Conservation (phyloP, 768 basidiomycete genomes). For the Leccinum olivaceopallidum region DNA sequence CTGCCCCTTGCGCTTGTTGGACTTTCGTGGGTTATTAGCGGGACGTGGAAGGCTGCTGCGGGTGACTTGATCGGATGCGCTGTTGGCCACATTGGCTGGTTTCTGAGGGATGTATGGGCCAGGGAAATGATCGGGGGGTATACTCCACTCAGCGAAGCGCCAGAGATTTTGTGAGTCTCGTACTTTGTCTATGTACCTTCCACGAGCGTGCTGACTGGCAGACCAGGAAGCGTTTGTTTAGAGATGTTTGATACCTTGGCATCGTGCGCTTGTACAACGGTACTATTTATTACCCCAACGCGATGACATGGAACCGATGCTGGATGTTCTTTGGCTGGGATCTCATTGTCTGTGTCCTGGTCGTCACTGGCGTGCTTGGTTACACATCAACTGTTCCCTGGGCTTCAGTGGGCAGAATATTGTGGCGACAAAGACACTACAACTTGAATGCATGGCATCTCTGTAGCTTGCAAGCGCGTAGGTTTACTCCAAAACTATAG, state of each 20-base stretch:
- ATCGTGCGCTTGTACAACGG: conserved; percentile 11
- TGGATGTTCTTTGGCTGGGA: no score
- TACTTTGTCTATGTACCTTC: background rate
- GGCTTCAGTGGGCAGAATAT: background rate
- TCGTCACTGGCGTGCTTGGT: background rate
- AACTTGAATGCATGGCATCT: background rate
- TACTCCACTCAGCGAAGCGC: conserved; percentile 72
- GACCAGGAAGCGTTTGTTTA: conserved; percentile 64
- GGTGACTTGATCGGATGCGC: conserved; percentile 83
- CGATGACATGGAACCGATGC: background rate
- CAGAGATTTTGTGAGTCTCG: conserved; percentile 62
- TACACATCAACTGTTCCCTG: background rate
- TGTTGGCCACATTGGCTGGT: conserved; percentile 87
- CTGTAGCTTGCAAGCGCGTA: background rate
- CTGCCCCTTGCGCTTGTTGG: conserved; percentile 89
- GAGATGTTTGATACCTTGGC: conserved; percentile 41
- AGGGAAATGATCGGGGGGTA: conserved; percentile 81
- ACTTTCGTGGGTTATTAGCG: conserved; percentile 82
- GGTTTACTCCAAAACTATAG: background rate
- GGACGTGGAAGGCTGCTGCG: conserved; percentile 81
- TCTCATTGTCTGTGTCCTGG: background rate
- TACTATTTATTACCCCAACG: background rate
- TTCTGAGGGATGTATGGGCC: conserved; percentile 84
- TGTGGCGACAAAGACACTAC: background rate
- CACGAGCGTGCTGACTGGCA: conserved; percentile 2